Conservation (phyloP, 2,329 filamentous ascomycete species). For the Plenodomus tracheiphilus region DNA sequence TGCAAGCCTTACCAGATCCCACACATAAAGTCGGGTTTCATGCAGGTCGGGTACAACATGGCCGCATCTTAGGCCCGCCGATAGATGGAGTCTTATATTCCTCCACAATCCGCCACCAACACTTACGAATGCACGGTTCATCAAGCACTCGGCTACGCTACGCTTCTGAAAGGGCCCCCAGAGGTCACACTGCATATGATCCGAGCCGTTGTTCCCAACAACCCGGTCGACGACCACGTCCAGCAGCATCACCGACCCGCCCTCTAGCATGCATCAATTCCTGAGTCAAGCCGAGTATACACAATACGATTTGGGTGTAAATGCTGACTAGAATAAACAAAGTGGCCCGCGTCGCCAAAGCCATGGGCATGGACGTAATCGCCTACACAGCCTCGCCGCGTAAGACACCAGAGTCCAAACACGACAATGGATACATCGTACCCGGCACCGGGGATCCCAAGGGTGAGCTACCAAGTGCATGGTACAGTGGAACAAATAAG, state of each 20-base stretch:
- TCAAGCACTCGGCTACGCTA: no score
- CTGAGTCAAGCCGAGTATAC: no score
- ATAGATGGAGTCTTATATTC: no score
- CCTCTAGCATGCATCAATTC: neutral
- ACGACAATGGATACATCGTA: slow-evolving; percentile 68
- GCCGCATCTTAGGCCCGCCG: no score
- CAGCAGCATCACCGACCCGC: neutral
- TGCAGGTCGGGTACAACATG: neutral
- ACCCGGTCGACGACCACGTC: neutral
- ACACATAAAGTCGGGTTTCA: neutral
- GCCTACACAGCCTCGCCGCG: slow-evolving; percentile 75
- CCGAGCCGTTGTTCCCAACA: neutral
- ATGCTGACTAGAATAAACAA: slow-evolving; percentile 4
- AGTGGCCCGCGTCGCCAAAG: slow-evolving; percentile 62
- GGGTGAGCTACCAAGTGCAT: slow-evolving; percentile 57
- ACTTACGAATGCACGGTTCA: neutral
- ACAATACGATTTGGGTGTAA: slow-evolving; percentile 2
- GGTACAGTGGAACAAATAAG: slow-evolving; percentile 61
- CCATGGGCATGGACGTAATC: slow-evolving; percentile 72
- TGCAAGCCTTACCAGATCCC: neutral
- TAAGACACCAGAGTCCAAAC: slow-evolving; percentile 65
- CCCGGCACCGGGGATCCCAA: slow-evolving; percentile 66
- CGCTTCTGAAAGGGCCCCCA: neutral
- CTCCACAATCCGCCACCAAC: neutral
- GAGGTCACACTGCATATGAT: neutral